These are phyloP conservation scores for Alternaria alternata DNA, from an alignment of 2,329 filamentous ascomycete genomes.

Conservation along the genomic window DNA sequence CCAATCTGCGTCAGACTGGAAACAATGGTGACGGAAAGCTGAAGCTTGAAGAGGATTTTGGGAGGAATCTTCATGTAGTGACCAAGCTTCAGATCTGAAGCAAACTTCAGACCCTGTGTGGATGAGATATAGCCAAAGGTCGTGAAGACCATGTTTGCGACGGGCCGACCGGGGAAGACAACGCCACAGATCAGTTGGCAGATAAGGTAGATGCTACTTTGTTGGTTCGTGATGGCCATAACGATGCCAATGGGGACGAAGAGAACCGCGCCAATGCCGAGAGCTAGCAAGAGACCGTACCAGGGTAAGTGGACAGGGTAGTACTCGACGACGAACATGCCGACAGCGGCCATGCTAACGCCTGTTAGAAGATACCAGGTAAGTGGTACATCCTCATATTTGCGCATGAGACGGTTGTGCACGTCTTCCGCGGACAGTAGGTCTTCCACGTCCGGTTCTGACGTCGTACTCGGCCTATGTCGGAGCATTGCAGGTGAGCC, in stretches of 20 bases:
- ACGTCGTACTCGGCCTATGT: slow-evolving; percentile 40
- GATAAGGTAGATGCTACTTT: slow-evolving; percentile 85
- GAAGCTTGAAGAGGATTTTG: slow-evolving; percentile 78
- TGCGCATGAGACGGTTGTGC: slow-evolving; percentile 82
- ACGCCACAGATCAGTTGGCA: slow-evolving; percentile 85
- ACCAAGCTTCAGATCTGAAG: slow-evolving; percentile 84
- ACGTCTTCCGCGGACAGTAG: slow-evolving; percentile 79
- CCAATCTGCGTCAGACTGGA: slow-evolving; percentile 83
- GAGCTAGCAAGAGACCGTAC: slow-evolving; percentile 82
- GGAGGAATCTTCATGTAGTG: slow-evolving; percentile 90
- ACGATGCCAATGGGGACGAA: slow-evolving; percentile 93
- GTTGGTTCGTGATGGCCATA: slow-evolving; percentile 91
- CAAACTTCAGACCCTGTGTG: slow-evolving; percentile 88
- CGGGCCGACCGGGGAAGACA: slow-evolving; percentile 82
- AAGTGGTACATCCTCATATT: slow-evolving; percentile 82
- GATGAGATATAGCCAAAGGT: slow-evolving; percentile 91
- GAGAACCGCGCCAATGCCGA: slow-evolving; percentile 79
- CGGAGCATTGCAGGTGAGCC: slow-evolving; percentile 29
- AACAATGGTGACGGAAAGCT: slow-evolving; percentile 77
- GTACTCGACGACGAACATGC: slow-evolving; percentile 85
- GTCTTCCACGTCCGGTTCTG: slow-evolving; percentile 54
- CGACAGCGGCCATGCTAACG: slow-evolving; percentile 76
- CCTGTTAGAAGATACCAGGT: slow-evolving; percentile 83
- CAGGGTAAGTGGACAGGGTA: slow-evolving; percentile 80
- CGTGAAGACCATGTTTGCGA: slow-evolving; percentile 93